Percentiles rank a stretch among this genome's conserved stretches.
phyloP scores from a whole-genome alignment of 257 asterid species.

The Solanum tarijense region DNA sequence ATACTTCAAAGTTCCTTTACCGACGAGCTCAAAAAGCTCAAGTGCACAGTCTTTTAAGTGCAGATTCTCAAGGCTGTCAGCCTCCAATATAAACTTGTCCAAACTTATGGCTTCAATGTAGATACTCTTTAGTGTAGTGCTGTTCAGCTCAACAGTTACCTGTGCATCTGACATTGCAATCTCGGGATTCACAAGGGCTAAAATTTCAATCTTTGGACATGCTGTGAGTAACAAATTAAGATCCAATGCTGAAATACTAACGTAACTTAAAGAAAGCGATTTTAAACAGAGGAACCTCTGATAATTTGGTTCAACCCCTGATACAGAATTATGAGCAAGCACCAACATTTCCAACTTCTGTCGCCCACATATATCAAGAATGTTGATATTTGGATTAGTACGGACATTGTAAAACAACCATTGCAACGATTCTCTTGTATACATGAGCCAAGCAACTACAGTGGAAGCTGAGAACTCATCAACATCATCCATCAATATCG shows the following conservation, averaged over 20 bases:
- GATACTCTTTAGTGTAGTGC: constrained; percentile 59
- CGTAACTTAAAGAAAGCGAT: constrained; percentile 69
- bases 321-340: constrained; percentile 62
- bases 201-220: constrained; percentile 51
- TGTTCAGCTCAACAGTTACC: constrained; percentile 57
- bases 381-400: constrained; percentile 60
- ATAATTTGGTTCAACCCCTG: constrained; percentile 70
- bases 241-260: constrained; percentile 70
- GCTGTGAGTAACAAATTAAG: constrained; percentile 61
- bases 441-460: constrained; percentile 87
- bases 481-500: constrained; percentile 70
- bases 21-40: constrained; percentile 66
- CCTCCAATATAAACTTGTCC: constrained; percentile 77
- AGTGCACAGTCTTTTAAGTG: constrained; percentile 75
- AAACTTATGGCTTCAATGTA: constrained; percentile 71
- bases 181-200: constrained; percentile 59
- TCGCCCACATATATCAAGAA: constrained; percentile 78
- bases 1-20: constrained; percentile 60
- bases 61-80: constrained; percentile 68
- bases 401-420: constrained; percentile 66
- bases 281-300: constrained; percentile 63
- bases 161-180: constrained; percentile 74
- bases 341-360: constrained; percentile 72
- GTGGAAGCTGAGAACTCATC: constrained; percentile 75
- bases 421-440: constrained; percentile 61